Evolutionary conservation across 1,284 basidiomycete genomes (phyloP), one percentile per base, ranked within the genome.

Genomic region (Cutaneotrichosporon cutaneum): DNA sequence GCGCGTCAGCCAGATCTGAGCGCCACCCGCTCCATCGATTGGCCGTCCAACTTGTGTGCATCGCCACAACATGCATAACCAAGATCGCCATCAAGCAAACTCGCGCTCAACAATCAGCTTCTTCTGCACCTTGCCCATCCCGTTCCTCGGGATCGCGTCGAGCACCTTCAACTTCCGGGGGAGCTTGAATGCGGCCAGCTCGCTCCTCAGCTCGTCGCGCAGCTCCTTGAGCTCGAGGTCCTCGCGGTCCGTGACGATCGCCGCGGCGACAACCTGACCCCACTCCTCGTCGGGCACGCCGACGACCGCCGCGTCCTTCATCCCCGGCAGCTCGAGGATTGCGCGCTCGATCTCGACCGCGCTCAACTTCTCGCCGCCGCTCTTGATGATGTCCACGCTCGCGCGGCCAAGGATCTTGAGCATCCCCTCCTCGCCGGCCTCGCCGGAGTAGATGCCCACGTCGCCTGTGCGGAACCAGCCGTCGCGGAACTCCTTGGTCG

Each of bases 401-500:
- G 54, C 68, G 10, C 77, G 60, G 0, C 77, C 77, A 10, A 77
- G 65, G 47, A 78, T 71, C 32, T 67, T 68, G 47, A 67, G 69
- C 62, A 63, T 63, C 27, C 58, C 58, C 35, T 71, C 70, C 14
- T 70, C 73, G 1, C 56, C 61, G 1, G 60, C 18, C 13, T 60
- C 68, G 9, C 65, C 62, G 1, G 69, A 69, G 18, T 67, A 67
- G 14, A 76, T 65, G 3, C 68, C 77, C 35, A 79, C 71, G 59
- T 79, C 77, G 33, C 77, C 77, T 5, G 77, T 75, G 65, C 75
- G 77, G 68, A 79, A 79, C 77, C 77, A 79, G 33, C 73, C 70
- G 48, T 71, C 66, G 22, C 57, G 50, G 56, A 74, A 73, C 56
- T 74, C 73, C 33, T 71, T 70, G 9, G 64, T 65, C 5, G 75